Conservation (phyloP, 2,329 filamentous ascomycete species). For the Simplicillium sp. region DNA sequence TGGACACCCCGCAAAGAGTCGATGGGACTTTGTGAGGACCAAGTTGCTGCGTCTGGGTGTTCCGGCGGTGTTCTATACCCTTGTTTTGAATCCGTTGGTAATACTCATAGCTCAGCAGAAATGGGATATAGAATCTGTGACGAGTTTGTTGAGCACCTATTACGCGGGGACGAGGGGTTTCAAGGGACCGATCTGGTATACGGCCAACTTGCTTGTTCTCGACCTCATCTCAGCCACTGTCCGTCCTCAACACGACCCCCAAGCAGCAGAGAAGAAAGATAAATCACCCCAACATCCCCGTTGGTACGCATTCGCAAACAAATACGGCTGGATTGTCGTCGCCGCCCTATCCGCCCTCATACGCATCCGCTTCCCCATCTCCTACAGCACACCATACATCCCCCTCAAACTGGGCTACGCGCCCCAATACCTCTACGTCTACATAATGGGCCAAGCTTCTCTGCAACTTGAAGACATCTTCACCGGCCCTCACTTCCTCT, state of each 20-base stretch:
- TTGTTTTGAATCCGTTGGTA: constrained; percentile 2
- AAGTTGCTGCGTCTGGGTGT: constrained; percentile 9
- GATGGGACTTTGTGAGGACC: constrained; percentile 7
- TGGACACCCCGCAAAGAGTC: background rate
- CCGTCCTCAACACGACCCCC: background rate
- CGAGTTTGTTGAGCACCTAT: background rate
- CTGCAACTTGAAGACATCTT: background rate
- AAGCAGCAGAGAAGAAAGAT: background rate
- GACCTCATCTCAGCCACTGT: constrained; percentile 6
- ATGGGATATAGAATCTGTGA: background rate
- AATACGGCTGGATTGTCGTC: constrained; percentile 4
- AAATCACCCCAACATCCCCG: background rate
- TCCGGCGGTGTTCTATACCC: constrained; percentile 9
- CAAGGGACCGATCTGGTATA: constrained; percentile 11
- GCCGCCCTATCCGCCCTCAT: constrained; percentile 4
- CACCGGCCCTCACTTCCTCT: background rate
- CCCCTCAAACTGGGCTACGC: constrained; percentile 9
- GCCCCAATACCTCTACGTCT: constrained; percentile 13
- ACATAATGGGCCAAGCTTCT: constrained; percentile 8
- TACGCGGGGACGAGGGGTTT: constrained; percentile 5
- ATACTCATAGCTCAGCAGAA: background rate
- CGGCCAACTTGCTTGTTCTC: constrained; percentile 10
- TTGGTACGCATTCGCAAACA: background rate
- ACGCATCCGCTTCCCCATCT: constrained; percentile 11
- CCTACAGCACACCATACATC: constrained; percentile 7